phyloP scores from a whole-genome alignment of 2,329 filamentous ascomycete species.

The Ophiostoma perfectum region DNA sequence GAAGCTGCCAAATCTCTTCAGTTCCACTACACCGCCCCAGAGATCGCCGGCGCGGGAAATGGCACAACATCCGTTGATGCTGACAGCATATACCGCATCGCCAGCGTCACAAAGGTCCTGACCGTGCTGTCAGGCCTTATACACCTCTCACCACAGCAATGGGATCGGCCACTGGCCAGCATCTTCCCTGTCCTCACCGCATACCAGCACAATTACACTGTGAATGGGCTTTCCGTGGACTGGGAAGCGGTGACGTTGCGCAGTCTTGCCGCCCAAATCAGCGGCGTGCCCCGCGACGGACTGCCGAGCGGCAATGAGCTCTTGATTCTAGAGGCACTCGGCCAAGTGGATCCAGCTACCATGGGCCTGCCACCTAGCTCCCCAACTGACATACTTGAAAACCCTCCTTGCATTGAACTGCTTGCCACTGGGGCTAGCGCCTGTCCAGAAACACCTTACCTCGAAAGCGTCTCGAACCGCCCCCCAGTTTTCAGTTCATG shows the following conservation, averaged over 20 bases:
- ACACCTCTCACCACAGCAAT: not conserved
- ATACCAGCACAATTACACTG: not conserved
- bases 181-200: not conserved
- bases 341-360: not conserved
- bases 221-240: not conserved
- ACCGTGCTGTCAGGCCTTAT: conserved; percentile 28
- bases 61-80: conserved; percentile 31
- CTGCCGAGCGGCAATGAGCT: conserved; percentile 1
- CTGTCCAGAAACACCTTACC: not conserved
- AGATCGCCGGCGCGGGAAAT: conserved; percentile 27
- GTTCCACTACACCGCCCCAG: conserved; percentile 38
- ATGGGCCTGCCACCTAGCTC: not conserved
- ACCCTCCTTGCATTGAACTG: not conserved
- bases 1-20: conserved; percentile 25
- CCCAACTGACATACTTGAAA: not conserved
- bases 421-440: not conserved
- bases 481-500: not conserved
- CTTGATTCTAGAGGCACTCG: not conserved
- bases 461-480: not conserved
- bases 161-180: not conserved
- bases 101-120: conserved; percentile 37
- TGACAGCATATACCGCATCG: conserved; percentile 36
- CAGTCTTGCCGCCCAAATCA: not conserved
- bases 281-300: not conserved
- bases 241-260: not conserved